phyloP scores from a whole-genome alignment of 2,329 filamentous ascomycete genomes.

The Exophiala oligosperma region DNA sequence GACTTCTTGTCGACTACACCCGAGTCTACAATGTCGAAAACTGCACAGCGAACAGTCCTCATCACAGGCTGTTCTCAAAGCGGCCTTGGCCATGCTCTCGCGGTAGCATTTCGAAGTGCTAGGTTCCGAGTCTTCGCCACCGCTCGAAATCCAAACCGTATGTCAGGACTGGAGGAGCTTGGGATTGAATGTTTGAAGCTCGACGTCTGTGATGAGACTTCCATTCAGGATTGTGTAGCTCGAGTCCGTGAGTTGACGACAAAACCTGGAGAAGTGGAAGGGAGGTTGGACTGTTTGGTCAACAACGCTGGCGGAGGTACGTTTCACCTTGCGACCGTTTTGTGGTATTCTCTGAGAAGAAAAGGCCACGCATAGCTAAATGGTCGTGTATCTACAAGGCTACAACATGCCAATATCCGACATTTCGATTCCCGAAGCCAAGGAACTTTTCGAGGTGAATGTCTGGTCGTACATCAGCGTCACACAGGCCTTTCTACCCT shows the following conservation, averaged over 20 bases:
- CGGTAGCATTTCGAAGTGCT: slow-evolving; percentile 35
- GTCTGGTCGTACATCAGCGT: slow-evolving; percentile 37
- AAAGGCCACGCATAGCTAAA: no score
- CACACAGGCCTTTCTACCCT: slow-evolving; percentile 37
- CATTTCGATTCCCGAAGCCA: slow-evolving; percentile 33
- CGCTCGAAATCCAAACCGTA: slow-evolving; percentile 34
- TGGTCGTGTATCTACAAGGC: slow-evolving; percentile 1
- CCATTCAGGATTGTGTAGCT: slow-evolving; percentile 12
- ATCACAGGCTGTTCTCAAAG: slow-evolving; percentile 22
- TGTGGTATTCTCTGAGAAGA: no score
- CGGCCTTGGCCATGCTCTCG: slow-evolving; percentile 41
- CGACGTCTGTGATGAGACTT: slow-evolving; percentile 15
- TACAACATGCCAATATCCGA: slow-evolving; percentile 35
- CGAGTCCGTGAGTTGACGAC: slow-evolving; percentile 13
- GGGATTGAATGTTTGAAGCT: slow-evolving; percentile 22
- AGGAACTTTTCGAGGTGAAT: slow-evolving; percentile 38
- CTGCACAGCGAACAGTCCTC: slow-evolving; percentile 9
- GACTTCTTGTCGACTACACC: no score
- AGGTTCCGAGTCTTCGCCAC: slow-evolving; percentile 42
- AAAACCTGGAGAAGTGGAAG: slow-evolving; percentile 16
- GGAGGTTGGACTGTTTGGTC: slow-evolving; percentile 44
- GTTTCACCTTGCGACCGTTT: neutral
- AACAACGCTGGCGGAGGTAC: slow-evolving; percentile 48
- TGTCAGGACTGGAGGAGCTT: slow-evolving; percentile 23
- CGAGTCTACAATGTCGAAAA: neutral